Conservation (phyloP, 768 basidiomycete species). For the Trametes maxima region DNA sequence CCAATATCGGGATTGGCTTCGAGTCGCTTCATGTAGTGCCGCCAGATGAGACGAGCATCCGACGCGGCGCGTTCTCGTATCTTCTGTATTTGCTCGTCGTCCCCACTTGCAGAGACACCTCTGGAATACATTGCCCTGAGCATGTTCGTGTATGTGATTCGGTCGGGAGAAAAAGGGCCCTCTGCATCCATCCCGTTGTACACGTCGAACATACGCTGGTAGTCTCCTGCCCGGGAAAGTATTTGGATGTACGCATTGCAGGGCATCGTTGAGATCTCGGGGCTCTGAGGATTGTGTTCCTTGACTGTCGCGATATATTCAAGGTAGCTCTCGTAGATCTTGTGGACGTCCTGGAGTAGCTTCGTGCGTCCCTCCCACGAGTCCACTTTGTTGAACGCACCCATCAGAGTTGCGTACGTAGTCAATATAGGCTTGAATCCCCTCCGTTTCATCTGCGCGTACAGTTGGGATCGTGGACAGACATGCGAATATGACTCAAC, state of each 20-base stretch:
- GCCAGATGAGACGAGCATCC: conserved; percentile 75
- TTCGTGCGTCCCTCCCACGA: conserved; percentile 61
- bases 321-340: conserved; percentile 60
- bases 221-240: conserved; percentile 58
- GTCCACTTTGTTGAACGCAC: conserved; percentile 59
- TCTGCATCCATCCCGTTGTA: conserved; percentile 68
- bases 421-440: conserved; percentile 68
- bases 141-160: conserved; percentile 65
- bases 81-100: conserved; percentile 22
- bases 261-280: conserved; percentile 53
- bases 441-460: conserved; percentile 77
- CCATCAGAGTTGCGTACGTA: conserved; percentile 72
- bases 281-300: conserved; percentile 46
- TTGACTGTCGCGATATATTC: conserved; percentile 53
- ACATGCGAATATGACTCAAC: conserved; percentile 26
- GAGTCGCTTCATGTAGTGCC: conserved; percentile 56
- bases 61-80: conserved; percentile 50
- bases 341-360: conserved; percentile 63
- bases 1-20: conserved; percentile 47
- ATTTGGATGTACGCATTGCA: conserved; percentile 66
- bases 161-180: conserved; percentile 63
- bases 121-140: conserved; percentile 50
- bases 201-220: conserved; percentile 75
- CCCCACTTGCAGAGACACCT: conserved; percentile 27
- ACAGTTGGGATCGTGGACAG: neutral